Conservation (phyloP, 495 filamentous ascomycete genomes). For the Podospora pseudoanserina region DNA sequence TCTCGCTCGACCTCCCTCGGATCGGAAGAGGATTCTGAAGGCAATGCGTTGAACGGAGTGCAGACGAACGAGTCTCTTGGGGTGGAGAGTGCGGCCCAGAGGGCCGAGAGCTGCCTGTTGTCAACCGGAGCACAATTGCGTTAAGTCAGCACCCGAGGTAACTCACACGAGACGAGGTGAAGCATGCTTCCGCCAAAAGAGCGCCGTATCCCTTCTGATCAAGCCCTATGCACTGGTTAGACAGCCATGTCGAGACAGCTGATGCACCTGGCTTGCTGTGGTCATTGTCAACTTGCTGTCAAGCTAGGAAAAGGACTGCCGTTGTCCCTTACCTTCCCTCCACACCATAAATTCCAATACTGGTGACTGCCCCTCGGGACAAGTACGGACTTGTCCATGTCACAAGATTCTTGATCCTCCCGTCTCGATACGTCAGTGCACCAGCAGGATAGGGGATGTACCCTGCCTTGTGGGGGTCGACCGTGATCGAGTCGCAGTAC, state of each 20-base stretch:
- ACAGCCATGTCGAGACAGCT: slow-evolving; percentile 42
- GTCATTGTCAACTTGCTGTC: not conserved
- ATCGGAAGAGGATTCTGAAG: slow-evolving; percentile 31
- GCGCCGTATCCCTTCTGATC: slow-evolving; percentile 36
- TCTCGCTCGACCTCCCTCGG: slow-evolving; percentile 32
- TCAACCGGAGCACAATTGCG: not conserved
- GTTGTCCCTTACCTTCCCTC: slow-evolving; percentile 38
- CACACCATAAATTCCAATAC: slow-evolving; percentile 46
- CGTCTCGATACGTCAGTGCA: slow-evolving; percentile 44
- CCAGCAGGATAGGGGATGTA: slow-evolving; percentile 51
- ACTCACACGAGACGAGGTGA: slow-evolving; percentile 36
- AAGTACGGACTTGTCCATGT: slow-evolving; percentile 49
- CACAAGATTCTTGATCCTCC: slow-evolving; percentile 42
- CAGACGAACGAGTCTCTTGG: slow-evolving; percentile 34
- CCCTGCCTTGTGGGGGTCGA: slow-evolving; percentile 49
- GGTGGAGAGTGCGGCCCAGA: slow-evolving; percentile 41
- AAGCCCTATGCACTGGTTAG: slow-evolving; percentile 40
- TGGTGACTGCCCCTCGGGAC: slow-evolving; percentile 30
- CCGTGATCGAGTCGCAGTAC: slow-evolving; percentile 42
- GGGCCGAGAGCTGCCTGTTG: slow-evolving; percentile 36
- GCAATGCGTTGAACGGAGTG: slow-evolving; percentile 44
- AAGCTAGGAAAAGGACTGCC: not conserved
- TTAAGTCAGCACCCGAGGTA: not conserved
- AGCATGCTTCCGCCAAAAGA: slow-evolving; percentile 39
- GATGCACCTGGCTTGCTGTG: slow-evolving; percentile 39